A percentile compares a stretch with the other conserved stretches of the same genome.
phyloP scores from a whole-genome alignment of 2,329 filamentous ascomycete genomes.

The Xylariaceae sp. region DNA sequence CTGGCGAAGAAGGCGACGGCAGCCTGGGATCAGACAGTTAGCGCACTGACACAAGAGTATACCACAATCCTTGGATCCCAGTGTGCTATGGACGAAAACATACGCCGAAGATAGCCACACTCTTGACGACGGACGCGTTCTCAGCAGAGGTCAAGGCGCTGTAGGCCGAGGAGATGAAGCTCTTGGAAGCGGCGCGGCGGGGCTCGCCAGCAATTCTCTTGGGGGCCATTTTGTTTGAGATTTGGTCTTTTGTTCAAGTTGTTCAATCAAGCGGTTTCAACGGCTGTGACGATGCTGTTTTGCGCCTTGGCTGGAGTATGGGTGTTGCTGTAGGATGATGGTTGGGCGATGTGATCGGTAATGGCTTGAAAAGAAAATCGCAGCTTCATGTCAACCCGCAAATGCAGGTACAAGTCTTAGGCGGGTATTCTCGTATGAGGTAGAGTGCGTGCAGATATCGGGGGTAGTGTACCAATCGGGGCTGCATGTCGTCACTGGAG shows the following conservation, averaged over 20 bases:
- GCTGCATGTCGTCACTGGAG: no score
- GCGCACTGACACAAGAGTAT: not conserved
- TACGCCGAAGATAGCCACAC: constrained; percentile 64
- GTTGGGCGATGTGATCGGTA: no score
- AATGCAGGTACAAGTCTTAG: no score
- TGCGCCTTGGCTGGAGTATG: not conserved
- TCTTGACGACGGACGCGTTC: constrained; percentile 64
- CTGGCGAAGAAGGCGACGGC: constrained; percentile 63
- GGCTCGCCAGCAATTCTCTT: constrained; percentile 48
- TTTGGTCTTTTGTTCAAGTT: not conserved
- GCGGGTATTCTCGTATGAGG: no score
- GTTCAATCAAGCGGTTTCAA: not conserved
- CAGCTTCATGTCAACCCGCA: not conserved
- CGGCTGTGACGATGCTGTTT: not conserved
- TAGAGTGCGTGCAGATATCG: no score
- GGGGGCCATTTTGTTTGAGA: constrained; percentile 51
- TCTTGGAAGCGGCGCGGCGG: constrained; percentile 42
- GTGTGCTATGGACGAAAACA: constrained; percentile 34
- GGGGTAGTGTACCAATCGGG: no score
- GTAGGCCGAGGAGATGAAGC: constrained; percentile 55
- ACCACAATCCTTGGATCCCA: not conserved
- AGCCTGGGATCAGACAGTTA: constrained; percentile 38
- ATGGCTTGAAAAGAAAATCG: not conserved
- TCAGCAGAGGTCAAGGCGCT: constrained; percentile 59
- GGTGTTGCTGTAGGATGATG: no score